These are phyloP conservation scores for Psilocybe mexicana DNA, from an alignment of 1,284 basidiomycete genomes.

Conservation along the genomic window DNA sequence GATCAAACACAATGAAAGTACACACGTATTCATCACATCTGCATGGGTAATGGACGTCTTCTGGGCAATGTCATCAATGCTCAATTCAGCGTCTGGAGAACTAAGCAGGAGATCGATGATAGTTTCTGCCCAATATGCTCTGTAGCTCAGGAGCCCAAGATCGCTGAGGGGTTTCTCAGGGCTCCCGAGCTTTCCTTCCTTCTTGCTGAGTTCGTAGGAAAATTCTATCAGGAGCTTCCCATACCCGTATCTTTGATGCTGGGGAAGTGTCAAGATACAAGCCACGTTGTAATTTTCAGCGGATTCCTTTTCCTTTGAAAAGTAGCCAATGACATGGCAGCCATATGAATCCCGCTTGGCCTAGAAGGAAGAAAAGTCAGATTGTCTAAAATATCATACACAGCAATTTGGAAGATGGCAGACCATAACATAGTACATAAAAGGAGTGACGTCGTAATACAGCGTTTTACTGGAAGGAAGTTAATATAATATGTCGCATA, in stretches of 20 bases:
- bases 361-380: conserved; percentile 36
- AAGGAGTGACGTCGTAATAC: conserved; percentile 99
- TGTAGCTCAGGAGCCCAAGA: conserved; percentile 90
- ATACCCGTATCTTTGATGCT: conserved; percentile 95
- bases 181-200: conserved; percentile 93
- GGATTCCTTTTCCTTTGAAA: conserved; percentile 99
- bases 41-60: conserved; percentile 96
- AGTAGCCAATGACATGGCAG: conserved; percentile 96
- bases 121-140: conserved; percentile 97
- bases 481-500: conserved; percentile 24
- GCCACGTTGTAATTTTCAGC: conserved; percentile 99
- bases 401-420: conserved; percentile 25
- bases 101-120: conserved; percentile 91
- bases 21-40: conserved; percentile 95
- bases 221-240: conserved; percentile 98
- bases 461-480: conserved; percentile 81
- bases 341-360: conserved; percentile 87
- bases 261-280: conserved; percentile 96
- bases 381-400: conserved; percentile 16
- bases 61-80: conserved; percentile 97
- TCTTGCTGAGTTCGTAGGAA: conserved; percentile 96
- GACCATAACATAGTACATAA: conserved; percentile 99
- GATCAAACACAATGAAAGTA: conserved; percentile 1
- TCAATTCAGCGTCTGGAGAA: conserved; percentile 72
- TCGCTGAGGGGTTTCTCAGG: conserved; percentile 98